Evolutionary conservation across 371 early-diverging fungal genomes (phyloP).

Genomic region (Actinomortierella wolfii): DNA sequence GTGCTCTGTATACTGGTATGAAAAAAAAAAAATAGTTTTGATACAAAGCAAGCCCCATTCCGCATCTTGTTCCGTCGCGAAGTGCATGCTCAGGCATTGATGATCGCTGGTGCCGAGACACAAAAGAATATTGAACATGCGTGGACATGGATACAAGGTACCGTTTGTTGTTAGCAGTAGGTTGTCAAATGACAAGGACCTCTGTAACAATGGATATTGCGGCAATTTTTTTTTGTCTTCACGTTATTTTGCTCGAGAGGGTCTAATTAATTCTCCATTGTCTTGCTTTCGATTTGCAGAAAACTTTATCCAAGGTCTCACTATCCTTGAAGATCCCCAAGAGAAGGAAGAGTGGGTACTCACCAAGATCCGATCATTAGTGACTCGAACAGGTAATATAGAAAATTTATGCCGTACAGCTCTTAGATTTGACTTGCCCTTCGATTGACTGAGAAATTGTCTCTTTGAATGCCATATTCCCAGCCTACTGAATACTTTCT

Average conservation of each 20-base stretch:
- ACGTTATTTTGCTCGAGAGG: not conserved
- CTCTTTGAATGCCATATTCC: not conserved
- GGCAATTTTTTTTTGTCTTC: constrained; percentile 6
- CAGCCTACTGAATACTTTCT: too few species aligned
- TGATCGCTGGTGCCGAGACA: constrained; percentile 79
- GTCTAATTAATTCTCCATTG: not conserved
- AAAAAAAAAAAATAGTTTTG: constrained; percentile 58
- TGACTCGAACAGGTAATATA: constrained; percentile 74
- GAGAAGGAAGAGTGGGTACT: constrained; percentile 87
- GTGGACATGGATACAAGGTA: constrained; percentile 91
- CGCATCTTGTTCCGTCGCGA: constrained; percentile 82
- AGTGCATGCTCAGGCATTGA: constrained; percentile 53
- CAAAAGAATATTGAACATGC: constrained; percentile 81
- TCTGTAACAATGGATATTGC: not conserved
- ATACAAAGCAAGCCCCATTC: constrained; percentile 93
- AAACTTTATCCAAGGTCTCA: constrained; percentile 70
- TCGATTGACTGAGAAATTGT: not conserved
- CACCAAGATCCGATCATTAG: constrained; percentile 89
- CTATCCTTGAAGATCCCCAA: constrained; percentile 72
- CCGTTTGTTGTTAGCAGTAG: too few species aligned
- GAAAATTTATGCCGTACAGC: too few species aligned
- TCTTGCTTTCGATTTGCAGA: too few species aligned
- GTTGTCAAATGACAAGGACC: too few species aligned
- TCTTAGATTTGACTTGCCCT: too few species aligned
- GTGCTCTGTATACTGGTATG: constrained; percentile 1